phyloP scores from a whole-genome alignment of 495 filamentous ascomycete species.

The Evernia prunastri region DNA sequence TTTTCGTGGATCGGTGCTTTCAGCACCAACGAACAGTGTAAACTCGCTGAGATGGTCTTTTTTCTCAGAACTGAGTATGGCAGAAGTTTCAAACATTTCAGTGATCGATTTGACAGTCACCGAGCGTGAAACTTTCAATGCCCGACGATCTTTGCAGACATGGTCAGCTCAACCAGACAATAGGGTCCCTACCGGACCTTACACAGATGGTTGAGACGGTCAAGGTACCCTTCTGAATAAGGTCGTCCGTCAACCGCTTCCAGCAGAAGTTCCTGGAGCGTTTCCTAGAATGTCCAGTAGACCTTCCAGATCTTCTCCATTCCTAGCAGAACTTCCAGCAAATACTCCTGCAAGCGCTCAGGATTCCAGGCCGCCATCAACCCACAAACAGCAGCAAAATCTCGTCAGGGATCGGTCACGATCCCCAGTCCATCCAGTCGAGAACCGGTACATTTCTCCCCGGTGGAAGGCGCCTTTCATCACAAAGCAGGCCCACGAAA shows the following conservation, averaged over 20 bases:
- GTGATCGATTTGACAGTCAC: slow-evolving; percentile 14
- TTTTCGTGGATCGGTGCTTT: slow-evolving; percentile 10
- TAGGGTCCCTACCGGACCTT: background rate
- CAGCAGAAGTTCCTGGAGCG: background rate
- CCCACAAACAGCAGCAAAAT: background rate
- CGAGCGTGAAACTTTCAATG: slow-evolving; percentile 10
- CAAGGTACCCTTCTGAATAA: background rate
- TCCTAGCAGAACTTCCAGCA: too few relatives aligned
- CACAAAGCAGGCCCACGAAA: background rate
- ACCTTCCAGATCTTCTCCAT: too few relatives aligned
- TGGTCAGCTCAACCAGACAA: background rate
- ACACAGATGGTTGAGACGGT: background rate
- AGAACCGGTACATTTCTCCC: background rate
- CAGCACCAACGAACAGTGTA: background rate
- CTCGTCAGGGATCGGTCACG: background rate
- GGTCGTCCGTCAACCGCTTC: background rate
- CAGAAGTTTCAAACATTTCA: slow-evolving; percentile 21
- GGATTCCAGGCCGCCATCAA: background rate
- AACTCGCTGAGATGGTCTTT: slow-evolving; percentile 13
- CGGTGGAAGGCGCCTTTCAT: background rate
- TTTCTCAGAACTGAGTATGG: slow-evolving; percentile 16
- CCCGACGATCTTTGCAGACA: slow-evolving; percentile 10
- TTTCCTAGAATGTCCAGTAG: too few relatives aligned
- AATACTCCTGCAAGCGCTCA: background rate
- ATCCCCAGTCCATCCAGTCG: background rate